Evolutionary conservation across 352 stramenopile species (phyloP).

Genomic region (Halophytophthora batemanensis): DNA sequence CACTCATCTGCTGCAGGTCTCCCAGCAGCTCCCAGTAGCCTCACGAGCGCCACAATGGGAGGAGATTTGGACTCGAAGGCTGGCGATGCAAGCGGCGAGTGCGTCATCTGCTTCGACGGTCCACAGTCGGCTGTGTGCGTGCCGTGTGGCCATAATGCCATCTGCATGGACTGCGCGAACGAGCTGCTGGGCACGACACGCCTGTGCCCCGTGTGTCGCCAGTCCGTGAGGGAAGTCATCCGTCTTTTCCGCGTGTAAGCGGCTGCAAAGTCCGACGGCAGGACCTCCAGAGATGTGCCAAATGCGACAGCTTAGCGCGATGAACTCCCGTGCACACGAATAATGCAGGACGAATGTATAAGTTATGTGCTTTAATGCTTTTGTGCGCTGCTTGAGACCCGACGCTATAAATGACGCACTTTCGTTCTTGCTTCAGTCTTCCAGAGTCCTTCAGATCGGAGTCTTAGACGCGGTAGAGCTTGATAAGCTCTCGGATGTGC

Average conservation of each 20-base stretch:
- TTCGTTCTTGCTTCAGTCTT: background rate
- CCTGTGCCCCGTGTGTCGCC: conserved; percentile 74
- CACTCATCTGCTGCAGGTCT: conserved; percentile 13
- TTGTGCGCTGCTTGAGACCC: background rate
- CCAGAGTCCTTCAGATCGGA: too few species aligned
- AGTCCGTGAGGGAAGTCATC: conserved; percentile 71
- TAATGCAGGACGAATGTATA: background rate
- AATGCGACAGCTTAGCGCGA: background rate
- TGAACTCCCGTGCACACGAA: background rate
- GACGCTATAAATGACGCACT: background rate
- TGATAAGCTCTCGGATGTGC: conserved; percentile 74
- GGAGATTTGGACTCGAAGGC: conserved; percentile 5
- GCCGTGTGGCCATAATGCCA: conserved; percentile 83
- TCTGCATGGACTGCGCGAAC: conserved; percentile 77
- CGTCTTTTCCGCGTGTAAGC: conserved; percentile 68
- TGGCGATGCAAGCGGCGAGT: conserved; percentile 34
- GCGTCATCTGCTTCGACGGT: conserved; percentile 82
- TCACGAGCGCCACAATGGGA: conserved; percentile 1
- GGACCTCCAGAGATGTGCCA: background rate
- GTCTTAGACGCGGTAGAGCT: conserved; percentile 74
- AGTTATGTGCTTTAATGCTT: conserved; percentile 2
- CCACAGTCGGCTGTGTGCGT: conserved; percentile 75
- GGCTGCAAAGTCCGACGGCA: background rate
- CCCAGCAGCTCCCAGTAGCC: conserved; percentile 9
- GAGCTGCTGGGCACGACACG: conserved; percentile 61